phyloP scores from a whole-genome alignment of 139 green algal genomes.

The Edaphochlamys debaryana region DNA sequence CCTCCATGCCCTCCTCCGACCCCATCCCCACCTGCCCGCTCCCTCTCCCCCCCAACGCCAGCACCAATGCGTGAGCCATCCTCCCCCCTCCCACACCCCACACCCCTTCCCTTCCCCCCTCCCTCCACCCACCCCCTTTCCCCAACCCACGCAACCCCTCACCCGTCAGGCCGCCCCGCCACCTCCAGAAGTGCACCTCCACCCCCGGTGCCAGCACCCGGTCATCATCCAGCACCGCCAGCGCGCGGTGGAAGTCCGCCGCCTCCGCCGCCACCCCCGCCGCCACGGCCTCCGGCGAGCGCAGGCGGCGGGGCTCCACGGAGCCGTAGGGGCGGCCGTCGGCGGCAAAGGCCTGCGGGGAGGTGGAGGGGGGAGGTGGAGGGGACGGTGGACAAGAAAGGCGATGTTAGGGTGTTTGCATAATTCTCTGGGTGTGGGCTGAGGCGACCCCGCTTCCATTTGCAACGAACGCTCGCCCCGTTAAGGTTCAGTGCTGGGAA shows the following conservation, averaged over 20 bases:
- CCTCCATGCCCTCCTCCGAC: no score
- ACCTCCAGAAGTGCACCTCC: slow-evolving; percentile 46
- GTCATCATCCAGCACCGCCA: slow-evolving; percentile 36
- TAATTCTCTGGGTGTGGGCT: no score
- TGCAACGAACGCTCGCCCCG: no score
- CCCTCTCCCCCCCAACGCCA: no score
- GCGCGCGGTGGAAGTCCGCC: slow-evolving; percentile 72
- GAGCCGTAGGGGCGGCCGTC: slow-evolving; percentile 24
- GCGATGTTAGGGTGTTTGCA: no score
- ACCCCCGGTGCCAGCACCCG: slow-evolving; percentile 25
- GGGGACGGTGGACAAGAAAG: no score
- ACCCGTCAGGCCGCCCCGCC: slow-evolving; percentile 40
- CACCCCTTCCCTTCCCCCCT: not conserved
- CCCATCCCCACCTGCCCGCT: no score
- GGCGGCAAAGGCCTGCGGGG: slow-evolving; percentile 5
- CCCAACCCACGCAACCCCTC: not conserved
- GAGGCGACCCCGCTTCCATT: no score
- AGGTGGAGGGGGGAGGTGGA: not conserved
- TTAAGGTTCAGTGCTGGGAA: no score
- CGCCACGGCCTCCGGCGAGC: slow-evolving; percentile 30
- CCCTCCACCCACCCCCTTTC: not conserved
- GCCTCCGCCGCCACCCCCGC: slow-evolving; percentile 62
- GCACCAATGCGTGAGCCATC: no score
- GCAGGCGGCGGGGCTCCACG: slow-evolving; percentile 3
- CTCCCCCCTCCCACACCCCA: no score